Percentiles rank a stretch among this genome's conserved stretches.
phyloP scores from a whole-genome alignment of 768 basidiomycete genomes.

The Panus rudis region DNA sequence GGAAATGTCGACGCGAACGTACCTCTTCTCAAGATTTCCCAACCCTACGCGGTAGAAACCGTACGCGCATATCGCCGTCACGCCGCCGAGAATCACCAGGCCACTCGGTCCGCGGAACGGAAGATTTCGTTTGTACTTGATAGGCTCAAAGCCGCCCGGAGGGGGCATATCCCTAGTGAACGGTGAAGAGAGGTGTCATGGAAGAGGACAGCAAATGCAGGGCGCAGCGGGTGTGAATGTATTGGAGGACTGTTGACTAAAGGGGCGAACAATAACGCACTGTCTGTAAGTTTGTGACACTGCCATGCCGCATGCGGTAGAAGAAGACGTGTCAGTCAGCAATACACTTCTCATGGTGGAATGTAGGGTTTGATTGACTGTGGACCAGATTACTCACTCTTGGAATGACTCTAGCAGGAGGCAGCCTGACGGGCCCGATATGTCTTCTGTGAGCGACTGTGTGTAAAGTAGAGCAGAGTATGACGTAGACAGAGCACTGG shows the following conservation, averaged over 20 bases:
- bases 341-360: too few species aligned
- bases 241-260: constrained; percentile 7
- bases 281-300: constrained; percentile 60
- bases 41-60: constrained; percentile 89
- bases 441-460: too few species aligned
- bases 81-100: constrained; percentile 77
- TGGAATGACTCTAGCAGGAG: too few species aligned
- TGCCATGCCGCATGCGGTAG: constrained; percentile 17
- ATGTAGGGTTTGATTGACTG: too few species aligned
- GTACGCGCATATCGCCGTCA: constrained; percentile 77
- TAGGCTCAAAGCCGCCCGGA: constrained; percentile 80
- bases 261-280: constrained; percentile 33
- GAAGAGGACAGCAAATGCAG: neutral
- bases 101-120: constrained; percentile 86
- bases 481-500: too few species aligned
- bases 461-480: too few species aligned
- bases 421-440: too few species aligned
- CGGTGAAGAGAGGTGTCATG: constrained; percentile 7
- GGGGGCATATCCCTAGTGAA: constrained; percentile 88
- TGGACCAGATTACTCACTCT: too few species aligned
- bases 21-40: constrained; percentile 93
- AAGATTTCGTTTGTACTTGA: constrained; percentile 95
- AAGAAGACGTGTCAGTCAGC: constrained; percentile 1
- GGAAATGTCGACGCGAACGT: too few species aligned
- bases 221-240: constrained; percentile 2